phyloP scores from a whole-genome alignment of 1,284 basidiomycete genomes.

The Leccinum pachyderme region DNA sequence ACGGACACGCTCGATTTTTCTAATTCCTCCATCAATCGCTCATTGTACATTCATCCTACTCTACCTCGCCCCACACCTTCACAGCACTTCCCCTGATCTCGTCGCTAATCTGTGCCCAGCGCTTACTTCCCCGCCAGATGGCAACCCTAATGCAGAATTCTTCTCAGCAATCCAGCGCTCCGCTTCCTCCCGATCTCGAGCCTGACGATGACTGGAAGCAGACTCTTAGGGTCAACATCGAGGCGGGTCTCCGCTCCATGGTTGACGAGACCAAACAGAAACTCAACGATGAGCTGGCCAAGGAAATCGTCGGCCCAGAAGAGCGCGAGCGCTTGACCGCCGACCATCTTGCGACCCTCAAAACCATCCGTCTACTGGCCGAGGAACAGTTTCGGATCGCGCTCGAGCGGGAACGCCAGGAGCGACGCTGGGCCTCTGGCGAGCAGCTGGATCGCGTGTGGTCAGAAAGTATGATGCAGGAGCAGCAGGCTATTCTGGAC shows the following conservation, averaged over 20 bases:
- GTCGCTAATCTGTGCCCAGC: slow-evolving; percentile 7
- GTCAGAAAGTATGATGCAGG: slow-evolving; percentile 38
- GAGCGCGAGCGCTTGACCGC: slow-evolving; percentile 34
- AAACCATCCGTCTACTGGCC: slow-evolving; percentile 38
- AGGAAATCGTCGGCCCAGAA: slow-evolving; percentile 27
- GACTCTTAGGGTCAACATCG: slow-evolving; percentile 42
- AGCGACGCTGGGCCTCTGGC: slow-evolving; percentile 40
- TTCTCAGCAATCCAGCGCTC: slow-evolving; percentile 23
- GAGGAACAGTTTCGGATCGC: slow-evolving; percentile 40
- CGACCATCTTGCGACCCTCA: slow-evolving; percentile 42
- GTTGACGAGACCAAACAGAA: slow-evolving; percentile 48
- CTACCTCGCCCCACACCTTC: not conserved
- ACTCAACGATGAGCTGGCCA: slow-evolving; percentile 38
- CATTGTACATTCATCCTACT: not conserved
- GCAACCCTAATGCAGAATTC: slow-evolving; percentile 28
- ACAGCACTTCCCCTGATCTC: slow-evolving; percentile 6
- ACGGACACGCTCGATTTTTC: slow-evolving; percentile 11
- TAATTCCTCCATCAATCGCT: slow-evolving; percentile 4
- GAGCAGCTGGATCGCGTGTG: slow-evolving; percentile 34
- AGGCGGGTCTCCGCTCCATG: slow-evolving; percentile 43
- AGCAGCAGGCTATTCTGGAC: slow-evolving; percentile 44
- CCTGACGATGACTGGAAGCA: slow-evolving; percentile 55
- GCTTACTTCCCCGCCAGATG: slow-evolving; percentile 29
- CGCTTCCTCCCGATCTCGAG: slow-evolving; percentile 40
- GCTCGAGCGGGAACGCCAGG: slow-evolving; percentile 43